Conservation (phyloP, 345 rosid genomes). For the Eucalyptus guilfoylei region DNA sequence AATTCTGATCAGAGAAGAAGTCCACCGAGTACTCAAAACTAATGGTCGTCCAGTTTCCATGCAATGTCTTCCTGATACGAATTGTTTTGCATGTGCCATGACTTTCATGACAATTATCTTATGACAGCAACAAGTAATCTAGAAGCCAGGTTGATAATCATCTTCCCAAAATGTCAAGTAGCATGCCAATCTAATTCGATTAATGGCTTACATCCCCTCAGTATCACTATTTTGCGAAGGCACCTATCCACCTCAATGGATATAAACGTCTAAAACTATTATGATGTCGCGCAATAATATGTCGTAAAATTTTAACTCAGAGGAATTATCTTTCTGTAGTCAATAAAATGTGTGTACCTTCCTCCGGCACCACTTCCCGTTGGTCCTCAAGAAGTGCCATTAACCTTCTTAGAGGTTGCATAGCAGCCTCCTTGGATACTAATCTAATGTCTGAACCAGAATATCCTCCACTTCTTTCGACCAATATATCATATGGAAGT, state of each 20-base stretch:
- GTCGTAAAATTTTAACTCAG: neutral
- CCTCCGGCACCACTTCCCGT: constrained; percentile 56
- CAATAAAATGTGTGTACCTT: constrained; percentile 26
- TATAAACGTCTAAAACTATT: neutral
- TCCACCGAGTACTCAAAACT: neutral
- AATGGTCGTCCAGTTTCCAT: neutral
- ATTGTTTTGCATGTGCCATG: neutral
- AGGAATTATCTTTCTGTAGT: neutral
- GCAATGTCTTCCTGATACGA: neutral
- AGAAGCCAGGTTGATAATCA: neutral
- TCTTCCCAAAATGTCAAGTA: neutral
- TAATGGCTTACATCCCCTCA: neutral
- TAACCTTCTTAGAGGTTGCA: constrained; percentile 87
- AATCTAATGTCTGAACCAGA: constrained; percentile 93
- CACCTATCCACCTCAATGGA: neutral
- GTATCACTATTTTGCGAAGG: neutral
- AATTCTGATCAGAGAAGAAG: neutral
- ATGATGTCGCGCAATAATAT: neutral
- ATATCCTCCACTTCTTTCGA: constrained; percentile 68
- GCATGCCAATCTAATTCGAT: neutral
- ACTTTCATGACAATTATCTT: neutral
- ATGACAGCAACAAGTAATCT: neutral
- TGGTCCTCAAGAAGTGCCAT: constrained; percentile 54
- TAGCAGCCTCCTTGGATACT: constrained; percentile 89
- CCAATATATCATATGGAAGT: constrained; percentile 69